A percentile compares a stretch with the other conserved stretches of the same genome.
These are phyloP conservation scores for Rhizoctonia solani DNA, from an alignment of 1,284 basidiomycete species.

Conservation along the genomic window DNA sequence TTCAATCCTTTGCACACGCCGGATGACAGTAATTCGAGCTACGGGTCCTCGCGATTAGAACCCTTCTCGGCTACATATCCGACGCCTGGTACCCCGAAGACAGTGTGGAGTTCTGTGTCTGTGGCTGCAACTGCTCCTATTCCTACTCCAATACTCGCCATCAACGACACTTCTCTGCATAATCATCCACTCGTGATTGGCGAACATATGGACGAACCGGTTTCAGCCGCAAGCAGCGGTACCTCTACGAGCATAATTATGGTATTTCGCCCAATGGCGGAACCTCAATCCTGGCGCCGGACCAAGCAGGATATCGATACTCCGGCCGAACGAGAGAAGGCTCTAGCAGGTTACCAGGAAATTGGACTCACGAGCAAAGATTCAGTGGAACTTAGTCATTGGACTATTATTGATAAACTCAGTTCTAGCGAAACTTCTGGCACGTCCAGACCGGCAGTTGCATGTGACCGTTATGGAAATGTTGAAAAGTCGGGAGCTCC, in stretches of 20 bases:
- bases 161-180: no score
- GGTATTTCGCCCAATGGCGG: not conserved
- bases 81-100: no score
- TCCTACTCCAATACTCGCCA: not conserved
- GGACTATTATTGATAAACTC: not conserved
- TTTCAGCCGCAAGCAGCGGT: not conserved
- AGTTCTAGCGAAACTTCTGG: not conserved
- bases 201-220: no score
- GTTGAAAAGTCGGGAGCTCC: no score
- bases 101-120: no score
- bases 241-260: not conserved
- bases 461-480: no score
- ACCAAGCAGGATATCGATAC: not conserved
- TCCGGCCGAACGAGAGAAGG: not conserved
- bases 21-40: no score
- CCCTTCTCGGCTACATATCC: no score
- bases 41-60: no score
- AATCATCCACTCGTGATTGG: not conserved
- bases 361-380: not conserved
- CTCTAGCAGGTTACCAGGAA: not conserved
- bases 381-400: not conserved
- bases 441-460: no score
- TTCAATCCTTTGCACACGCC: no score
- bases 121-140: not conserved
- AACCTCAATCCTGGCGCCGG: not conserved